Percentiles rank a stretch among this genome's conserved stretches.
Evolutionary conservation across 1,284 basidiomycete genomes (phyloP).

Genomic region (Polyporus tsugae): DNA sequence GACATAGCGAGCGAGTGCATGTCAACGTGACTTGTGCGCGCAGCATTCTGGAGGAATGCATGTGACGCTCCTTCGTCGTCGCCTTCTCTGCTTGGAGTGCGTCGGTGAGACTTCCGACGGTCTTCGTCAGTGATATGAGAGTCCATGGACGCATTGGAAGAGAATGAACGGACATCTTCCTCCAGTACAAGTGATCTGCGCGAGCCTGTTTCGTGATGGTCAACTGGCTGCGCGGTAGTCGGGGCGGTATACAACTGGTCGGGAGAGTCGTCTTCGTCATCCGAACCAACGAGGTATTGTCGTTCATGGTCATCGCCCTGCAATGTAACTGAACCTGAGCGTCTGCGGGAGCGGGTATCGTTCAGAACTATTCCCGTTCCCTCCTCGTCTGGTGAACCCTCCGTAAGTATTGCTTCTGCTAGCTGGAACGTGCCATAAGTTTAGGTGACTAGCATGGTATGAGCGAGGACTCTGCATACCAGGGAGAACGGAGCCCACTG

Average conservation of each 20-base stretch:
- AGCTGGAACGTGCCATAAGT: conserved; percentile 53
- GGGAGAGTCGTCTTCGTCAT: conserved; percentile 42
- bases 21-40: conserved; percentile 52
- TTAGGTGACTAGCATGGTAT: not conserved
- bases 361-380: conserved; percentile 60
- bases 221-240: not conserved
- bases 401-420: conserved; percentile 74
- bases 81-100: conserved; percentile 30
- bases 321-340: conserved; percentile 31
- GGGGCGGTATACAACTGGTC: conserved; percentile 1
- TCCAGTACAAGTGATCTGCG: conserved; percentile 35
- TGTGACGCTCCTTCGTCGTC: conserved; percentile 15
- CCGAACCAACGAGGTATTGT: conserved; percentile 44
- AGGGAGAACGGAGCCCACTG: conserved; percentile 85
- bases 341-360: conserved; percentile 43
- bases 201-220: not conserved
- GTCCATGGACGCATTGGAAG: conserved; percentile 42
- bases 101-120: conserved; percentile 38
- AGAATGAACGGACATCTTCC: conserved; percentile 43
- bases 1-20: conserved; percentile 39
- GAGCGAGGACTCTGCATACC: conserved; percentile 50
- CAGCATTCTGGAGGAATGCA: conserved; percentile 54
- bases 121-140: conserved; percentile 35
- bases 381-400: conserved; percentile 51
- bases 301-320: conserved; percentile 38